phyloP scores from a whole-genome alignment of 129 eudicot species.

The Rutidosis leptorrhynchoides region DNA sequence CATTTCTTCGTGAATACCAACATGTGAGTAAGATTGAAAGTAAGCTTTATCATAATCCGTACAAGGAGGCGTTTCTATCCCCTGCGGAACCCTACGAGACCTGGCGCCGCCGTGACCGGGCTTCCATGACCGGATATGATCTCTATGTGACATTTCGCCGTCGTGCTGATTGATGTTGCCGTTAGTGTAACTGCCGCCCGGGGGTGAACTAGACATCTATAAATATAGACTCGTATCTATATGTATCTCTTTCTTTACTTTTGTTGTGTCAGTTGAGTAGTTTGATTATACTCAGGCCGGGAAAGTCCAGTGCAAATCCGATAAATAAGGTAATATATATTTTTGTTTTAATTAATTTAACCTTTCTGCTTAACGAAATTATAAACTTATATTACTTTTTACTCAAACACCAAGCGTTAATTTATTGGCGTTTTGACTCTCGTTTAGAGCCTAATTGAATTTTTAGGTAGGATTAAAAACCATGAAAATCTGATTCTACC shows the following conservation, averaged over 20 bases:
- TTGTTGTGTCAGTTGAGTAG: conserved; percentile 2
- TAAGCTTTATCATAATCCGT: conserved; percentile 90
- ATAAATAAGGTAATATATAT: background rate
- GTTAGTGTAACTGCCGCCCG: conserved; percentile 37
- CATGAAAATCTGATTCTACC: no score
- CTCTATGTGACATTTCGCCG: conserved; percentile 30
- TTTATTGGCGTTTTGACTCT: no score
- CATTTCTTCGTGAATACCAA: conserved; percentile 98
- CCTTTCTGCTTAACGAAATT: background rate
- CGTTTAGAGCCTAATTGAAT: no score
- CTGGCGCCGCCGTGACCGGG: conserved; percentile 43
- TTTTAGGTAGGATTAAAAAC: no score
- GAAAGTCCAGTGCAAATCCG: conserved; percentile 17
- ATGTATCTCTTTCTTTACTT: conserved; percentile 26
- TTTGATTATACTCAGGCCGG: conserved; percentile 4
- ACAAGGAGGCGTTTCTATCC: conserved; percentile 51
- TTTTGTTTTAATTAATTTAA: background rate
- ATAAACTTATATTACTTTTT: no score
- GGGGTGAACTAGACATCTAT: conserved; percentile 38
- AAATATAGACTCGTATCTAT: background rate
- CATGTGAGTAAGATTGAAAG: conserved; percentile 82
- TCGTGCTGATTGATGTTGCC: conserved; percentile 36
- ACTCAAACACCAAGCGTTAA: no score
- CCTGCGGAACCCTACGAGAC: conserved; percentile 58
- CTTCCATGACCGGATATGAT: conserved; percentile 37